Base-by-base conservation (phyloP, 2,329 filamentous ascomycete genomes). In the Fusarium sp. region DNA sequence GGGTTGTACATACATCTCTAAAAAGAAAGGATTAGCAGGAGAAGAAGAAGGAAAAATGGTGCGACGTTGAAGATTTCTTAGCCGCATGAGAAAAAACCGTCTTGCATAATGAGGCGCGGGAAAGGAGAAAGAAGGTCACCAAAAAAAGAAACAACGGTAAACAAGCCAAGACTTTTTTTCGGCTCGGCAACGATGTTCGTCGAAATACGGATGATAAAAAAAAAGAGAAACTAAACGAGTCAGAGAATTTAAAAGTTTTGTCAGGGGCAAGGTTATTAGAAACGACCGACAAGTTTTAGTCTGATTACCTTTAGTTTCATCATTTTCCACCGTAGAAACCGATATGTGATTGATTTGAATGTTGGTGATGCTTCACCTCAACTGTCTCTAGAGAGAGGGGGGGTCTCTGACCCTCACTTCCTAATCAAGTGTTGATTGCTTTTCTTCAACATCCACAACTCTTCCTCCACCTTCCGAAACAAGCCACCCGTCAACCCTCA, bases 1-100 rank as follows among this genome's bases (percentile, higher is more conserved):
- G 9, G 9, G 23, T 29, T 7, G 18, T 23, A 13, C 23, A 14
- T 20, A 7, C 10, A 38, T 4, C 38, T 42, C 2, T 14, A 42
- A 42, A 42, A 42, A 38, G 42, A 38, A 40, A 59, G 11, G 49
- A 51, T 23, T 49, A 38, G 29, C 33, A 46, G 44, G 10, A 58
- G 23, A 29, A 62, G 25, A 36, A 55, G 34, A 33, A 33, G 29
- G 29, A 38, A 14, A 31, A 57, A 58, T 67, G 64, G 58, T 50
- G 56, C 58, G 64, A 69, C 40, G 34, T 57, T 54, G 36, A 57
- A 57, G 23, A 44, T 13, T 38, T n/a, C 4, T 5, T 44, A 34
- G 55, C 40, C 34, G 49, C 16, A 49, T 38, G 34, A 46, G 20
- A 54, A 53, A 44, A 58, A 59, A 38, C 31, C 44, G 55, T 58